Evolutionary conservation across 768 basidiomycete genomes (phyloP), one percentile per base, ranked within the genome.

Genomic region (Hygrophorus pudorinus): DNA sequence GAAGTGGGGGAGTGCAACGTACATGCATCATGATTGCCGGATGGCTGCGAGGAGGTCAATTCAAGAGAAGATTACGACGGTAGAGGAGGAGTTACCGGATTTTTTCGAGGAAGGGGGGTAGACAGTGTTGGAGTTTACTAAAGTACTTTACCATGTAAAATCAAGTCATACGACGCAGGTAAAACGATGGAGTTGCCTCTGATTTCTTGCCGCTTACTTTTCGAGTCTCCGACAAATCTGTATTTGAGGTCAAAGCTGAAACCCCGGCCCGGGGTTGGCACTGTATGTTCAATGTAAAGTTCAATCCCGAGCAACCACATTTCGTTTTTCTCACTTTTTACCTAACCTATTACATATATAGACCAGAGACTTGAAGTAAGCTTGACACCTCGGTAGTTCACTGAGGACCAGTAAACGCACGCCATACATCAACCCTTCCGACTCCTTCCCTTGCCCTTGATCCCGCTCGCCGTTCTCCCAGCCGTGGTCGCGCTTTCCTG

Each of bases 1-100:
- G 45, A 66, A 75, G 42, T 79, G 78, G 76, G 80, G 81, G 2
- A 74, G 72, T 47, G 78, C 77, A 46, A 77, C 79, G n/a, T 82
- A 83, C 55, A 85, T 85, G 84, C 80, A 85, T 52, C 78, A 76
- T 45, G 84, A 85, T 45, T 86, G 84, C 63, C 69, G 79, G 55
- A 59, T 65, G 53, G 59, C 65, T 16, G 84, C 81, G 17, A 72
- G 72, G 57, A 70, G 70, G 51, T 67, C 68, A 37, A 75, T 85
- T 37, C 57, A 60, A 17, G 79, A 78, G 35, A 61, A 70, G 43
- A 66, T 81, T 32, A 79, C 68, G 56, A 62, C 63, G 10, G 67
- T 81, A 10, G 78, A 76, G 50, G 75, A 81, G 17, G 68, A 65
- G 1, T 56, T 85, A 33, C 71, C 81, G 0, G 79, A 83, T 48